Percentiles rank a stretch among this genome's conserved stretches.
These are phyloP conservation scores for Talaromyces atroroseus DNA, from an alignment of 2,329 filamentous ascomycete species.

Conservation along the genomic window DNA sequence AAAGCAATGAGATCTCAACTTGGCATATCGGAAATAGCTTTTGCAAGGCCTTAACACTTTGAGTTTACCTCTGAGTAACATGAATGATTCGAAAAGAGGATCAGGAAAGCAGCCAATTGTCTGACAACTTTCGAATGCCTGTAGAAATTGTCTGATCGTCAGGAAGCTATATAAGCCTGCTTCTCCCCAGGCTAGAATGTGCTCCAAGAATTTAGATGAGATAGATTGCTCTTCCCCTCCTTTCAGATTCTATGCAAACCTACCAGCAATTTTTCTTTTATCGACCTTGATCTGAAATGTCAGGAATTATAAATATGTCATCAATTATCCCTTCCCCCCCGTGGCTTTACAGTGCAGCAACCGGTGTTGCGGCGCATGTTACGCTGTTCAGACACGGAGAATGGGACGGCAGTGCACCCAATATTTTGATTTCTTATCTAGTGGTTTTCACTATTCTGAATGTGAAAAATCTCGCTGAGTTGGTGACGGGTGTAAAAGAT, in stretches of 20 bases:
- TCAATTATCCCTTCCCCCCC: not conserved
- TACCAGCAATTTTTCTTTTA: not conserved
- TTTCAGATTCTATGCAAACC: not conserved
- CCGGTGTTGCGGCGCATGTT: conserved; percentile 6
- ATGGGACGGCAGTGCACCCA: conserved; percentile 11
- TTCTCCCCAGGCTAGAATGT: not conserved
- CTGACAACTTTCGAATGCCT: not conserved
- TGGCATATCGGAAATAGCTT: not conserved
- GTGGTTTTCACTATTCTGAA: not conserved
- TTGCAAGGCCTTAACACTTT: not conserved
- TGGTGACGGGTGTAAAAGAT: not conserved
- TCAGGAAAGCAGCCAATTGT: not conserved
- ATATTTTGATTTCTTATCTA: not conserved
- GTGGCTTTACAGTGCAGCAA: not conserved
- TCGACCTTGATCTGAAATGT: not conserved
- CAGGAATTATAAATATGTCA: not conserved
- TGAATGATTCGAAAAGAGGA: not conserved
- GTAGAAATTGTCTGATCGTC: not conserved
- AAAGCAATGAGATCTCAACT: not conserved
- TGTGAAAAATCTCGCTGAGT: not conserved
- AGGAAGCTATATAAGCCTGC: not conserved
- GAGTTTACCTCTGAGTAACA: not conserved
- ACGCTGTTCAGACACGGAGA: conserved; percentile 9
- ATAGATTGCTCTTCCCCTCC: not conserved
- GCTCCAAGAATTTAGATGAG: not conserved